Base-by-base conservation (phyloP, 169 alveolate genomes). In the Cryptosporidium meleagridis region DNA sequence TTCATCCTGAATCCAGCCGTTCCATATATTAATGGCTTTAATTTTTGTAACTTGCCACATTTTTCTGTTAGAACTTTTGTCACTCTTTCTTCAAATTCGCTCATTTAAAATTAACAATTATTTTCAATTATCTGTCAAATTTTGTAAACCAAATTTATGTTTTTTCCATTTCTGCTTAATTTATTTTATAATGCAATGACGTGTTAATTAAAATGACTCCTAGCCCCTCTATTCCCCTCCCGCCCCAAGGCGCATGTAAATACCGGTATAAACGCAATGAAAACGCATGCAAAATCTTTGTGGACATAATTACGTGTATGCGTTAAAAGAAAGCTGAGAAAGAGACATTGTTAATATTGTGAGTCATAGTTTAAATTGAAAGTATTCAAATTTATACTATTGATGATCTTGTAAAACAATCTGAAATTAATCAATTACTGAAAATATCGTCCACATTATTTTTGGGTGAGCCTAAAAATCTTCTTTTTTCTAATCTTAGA, bases 1-100 rank as follows among this genome's bases (percentile, higher is more conserved):
- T 73, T 45, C 87, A 73, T 69, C 0, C 92, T 65, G 51, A 86
- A 86, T 23, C 92, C 92, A 12, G 92, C 92, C 1, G 92, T 86
- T 58, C 92, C 92, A 61, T 80, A 80, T 62, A 65, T 80, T 45
- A 80, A 65, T 31, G 89, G 89, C 18, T 80, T 75, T 31, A 80
- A 65, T 29, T 45, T 59, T 44, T 26, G 31, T 29, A 62, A 65
- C n/a, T 26, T 35, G 0, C 89, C 75, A 39, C 37, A 37, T 14
- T 48, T 29, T 23, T 21, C 41, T 21, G 33, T 62, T 8, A 37
- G 21, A 26, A 62, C 31, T 18, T n/a, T 45, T 6, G 35, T 23
- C 8, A 80, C 73, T 26, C 51, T 80, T 26, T 80, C 53, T 39
- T 65, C 68, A 39, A 80, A 80, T 41, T 26, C 31, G 14, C 48